These are phyloP conservation scores for Sclerotiophoma versabilis DNA, from an alignment of 2,329 filamentous ascomycete species.

Conservation along the genomic window DNA sequence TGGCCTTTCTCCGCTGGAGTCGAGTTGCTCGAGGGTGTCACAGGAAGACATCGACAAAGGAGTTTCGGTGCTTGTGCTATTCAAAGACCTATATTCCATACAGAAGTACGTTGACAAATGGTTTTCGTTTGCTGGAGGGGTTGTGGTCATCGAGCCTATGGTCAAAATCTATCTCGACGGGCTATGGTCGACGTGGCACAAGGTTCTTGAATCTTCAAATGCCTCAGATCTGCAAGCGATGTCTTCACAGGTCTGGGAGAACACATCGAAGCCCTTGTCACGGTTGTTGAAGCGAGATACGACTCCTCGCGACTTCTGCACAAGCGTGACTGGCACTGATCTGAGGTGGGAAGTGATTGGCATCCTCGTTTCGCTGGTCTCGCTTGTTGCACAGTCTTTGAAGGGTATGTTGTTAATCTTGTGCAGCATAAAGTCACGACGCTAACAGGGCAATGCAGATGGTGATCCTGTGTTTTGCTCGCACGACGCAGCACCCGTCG, in stretches of 20 bases:
- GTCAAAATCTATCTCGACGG: slow-evolving; percentile 38
- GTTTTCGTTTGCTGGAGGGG: slow-evolving; percentile 40
- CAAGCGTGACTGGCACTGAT: slow-evolving; percentile 48
- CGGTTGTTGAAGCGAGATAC: slow-evolving; percentile 44
- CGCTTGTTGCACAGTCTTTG: slow-evolving; percentile 44
- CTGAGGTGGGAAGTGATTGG: slow-evolving; percentile 56
- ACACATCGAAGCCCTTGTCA: slow-evolving; percentile 48
- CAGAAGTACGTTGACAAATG: slow-evolving; percentile 43
- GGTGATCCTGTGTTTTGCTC: slow-evolving; percentile 44
- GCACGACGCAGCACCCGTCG: slow-evolving; percentile 35
- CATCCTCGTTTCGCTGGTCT: slow-evolving; percentile 48
- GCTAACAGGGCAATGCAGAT: slow-evolving; percentile 25
- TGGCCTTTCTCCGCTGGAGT: slow-evolving; percentile 27
- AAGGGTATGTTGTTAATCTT: slow-evolving; percentile 23
- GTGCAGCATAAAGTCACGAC: not conserved
- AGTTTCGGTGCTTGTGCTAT: slow-evolving; percentile 32
- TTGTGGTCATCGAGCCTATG: slow-evolving; percentile 47
- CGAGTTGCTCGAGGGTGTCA: slow-evolving; percentile 14
- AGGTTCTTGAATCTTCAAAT: slow-evolving; percentile 32
- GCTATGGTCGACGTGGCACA: slow-evolving; percentile 39
- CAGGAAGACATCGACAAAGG: slow-evolving; percentile 38
- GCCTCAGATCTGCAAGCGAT: slow-evolving; percentile 43
- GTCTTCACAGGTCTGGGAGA: slow-evolving; percentile 53
- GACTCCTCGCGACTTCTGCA: slow-evolving; percentile 49
- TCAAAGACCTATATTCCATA: slow-evolving; percentile 36